A percentile compares a stretch with the other conserved stretches of the same genome.
Evolutionary conservation across 129 eudicot genomes (phyloP).

Genomic region (Solidago caesia): DNA sequence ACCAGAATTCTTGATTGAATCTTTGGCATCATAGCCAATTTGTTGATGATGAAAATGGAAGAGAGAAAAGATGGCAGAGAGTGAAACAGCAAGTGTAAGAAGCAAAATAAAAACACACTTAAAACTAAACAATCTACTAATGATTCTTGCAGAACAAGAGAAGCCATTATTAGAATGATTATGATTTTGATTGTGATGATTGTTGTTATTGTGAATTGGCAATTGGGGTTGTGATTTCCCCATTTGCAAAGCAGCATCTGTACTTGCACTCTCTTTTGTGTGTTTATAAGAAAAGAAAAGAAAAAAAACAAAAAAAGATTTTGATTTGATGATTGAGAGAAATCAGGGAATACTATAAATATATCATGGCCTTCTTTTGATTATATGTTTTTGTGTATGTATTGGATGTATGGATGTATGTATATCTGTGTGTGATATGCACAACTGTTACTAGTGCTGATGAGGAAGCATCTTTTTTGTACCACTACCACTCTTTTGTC

Average conservation of each 20-base stretch:
- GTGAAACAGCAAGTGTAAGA: constrained; percentile 39
- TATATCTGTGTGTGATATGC: constrained; percentile 14
- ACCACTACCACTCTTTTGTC: constrained; percentile 32
- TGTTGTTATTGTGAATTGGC: constrained; percentile 44
- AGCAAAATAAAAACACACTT: constrained; percentile 59
- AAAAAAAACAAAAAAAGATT: too few species aligned
- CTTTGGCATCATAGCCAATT: constrained; percentile 57
- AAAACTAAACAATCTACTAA: constrained; percentile 38
- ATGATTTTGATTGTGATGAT: constrained; percentile 17
- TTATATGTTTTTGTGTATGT: too few species aligned
- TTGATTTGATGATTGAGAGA: constrained; percentile 28
- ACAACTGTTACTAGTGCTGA: constrained; percentile 35
- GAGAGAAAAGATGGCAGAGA: constrained; percentile 48
- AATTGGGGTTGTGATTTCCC: constrained; percentile 60
- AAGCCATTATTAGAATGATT: constrained; percentile 1
- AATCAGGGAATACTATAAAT: background rate
- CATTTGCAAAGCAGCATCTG: constrained; percentile 72
- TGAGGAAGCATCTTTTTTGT: constrained; percentile 42
- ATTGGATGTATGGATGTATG: too few species aligned
- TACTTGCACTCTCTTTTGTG: constrained; percentile 20
- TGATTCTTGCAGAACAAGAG: constrained; percentile 36
- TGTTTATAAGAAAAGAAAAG: background rate
- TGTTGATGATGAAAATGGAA: constrained; percentile 36
- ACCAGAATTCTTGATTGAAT: constrained; percentile 58
- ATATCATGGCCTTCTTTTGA: constrained; percentile 16